Evolutionary conservation across 2,329 filamentous ascomycete species (phyloP).

Genomic region (Ceratocystis alfenasii): DNA sequence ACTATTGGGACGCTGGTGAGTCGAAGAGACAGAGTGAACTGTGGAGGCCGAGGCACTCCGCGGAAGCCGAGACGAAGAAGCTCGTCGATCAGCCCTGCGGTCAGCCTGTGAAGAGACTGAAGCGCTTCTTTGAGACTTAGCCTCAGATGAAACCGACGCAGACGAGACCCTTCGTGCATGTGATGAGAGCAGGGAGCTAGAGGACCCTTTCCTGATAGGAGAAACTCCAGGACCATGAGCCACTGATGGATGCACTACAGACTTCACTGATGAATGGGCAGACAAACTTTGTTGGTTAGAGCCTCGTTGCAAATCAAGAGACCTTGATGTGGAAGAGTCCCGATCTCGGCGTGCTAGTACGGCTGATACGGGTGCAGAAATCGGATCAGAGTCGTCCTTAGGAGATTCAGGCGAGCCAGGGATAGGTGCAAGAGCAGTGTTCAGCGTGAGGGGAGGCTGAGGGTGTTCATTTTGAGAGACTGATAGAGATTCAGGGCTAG

Average conservation of each 20-base stretch:
- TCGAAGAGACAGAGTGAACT: constrained; percentile 13
- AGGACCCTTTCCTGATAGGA: not conserved
- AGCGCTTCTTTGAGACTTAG: constrained; percentile 2
- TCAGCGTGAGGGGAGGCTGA: not conserved
- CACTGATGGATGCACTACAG: not conserved
- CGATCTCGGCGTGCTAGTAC: not conserved
- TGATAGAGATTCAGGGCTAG: not conserved
- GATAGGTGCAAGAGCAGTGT: constrained; percentile 15
- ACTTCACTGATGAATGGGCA: not conserved
- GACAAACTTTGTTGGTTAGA: constrained; percentile 12
- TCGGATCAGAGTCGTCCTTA: not conserved
- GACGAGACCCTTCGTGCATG: not conserved
- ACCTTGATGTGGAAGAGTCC: constrained; percentile 11
- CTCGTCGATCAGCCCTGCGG: not conserved
- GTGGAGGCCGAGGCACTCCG: constrained; percentile 18
- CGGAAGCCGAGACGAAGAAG: not conserved
- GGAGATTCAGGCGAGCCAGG: constrained; percentile 21
- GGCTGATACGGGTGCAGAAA: not conserved
- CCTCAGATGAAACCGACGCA: constrained; percentile 6
- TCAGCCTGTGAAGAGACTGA: constrained; percentile 7
- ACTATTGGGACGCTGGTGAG: not conserved
- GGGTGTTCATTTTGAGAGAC: not conserved
- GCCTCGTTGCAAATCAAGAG: constrained; percentile 8
- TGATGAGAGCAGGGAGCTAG: constrained; percentile 9
- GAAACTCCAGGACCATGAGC: not conserved